These are phyloP conservation scores for Trichoderma sp. DNA, from an alignment of 2,329 filamentous ascomycete genomes.

Conservation along the genomic window DNA sequence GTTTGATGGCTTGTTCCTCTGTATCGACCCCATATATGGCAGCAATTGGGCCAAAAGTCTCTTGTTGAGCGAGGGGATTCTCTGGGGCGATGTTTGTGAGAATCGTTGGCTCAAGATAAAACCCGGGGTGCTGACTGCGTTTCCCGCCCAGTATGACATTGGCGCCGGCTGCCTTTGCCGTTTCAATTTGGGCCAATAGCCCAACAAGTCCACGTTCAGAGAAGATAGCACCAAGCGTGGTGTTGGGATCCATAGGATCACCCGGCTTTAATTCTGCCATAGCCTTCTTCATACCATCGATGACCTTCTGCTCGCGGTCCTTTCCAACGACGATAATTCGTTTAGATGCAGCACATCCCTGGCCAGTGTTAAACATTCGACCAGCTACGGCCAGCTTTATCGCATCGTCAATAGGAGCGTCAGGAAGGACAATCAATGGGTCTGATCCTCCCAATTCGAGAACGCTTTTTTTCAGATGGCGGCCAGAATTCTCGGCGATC, in stretches of 20 bases:
- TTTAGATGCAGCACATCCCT: background rate
- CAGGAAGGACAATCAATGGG: background rate
- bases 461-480: background rate
- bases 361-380: background rate
- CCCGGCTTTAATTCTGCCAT: background rate
- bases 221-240: background rate
- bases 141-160: background rate
- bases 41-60: conserved; percentile 3
- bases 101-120: conserved; percentile 1
- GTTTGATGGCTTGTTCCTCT: background rate
- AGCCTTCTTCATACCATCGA: background rate
- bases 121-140: background rate
- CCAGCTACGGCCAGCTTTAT: background rate
- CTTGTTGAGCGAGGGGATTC: background rate
- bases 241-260: background rate
- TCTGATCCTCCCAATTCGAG: background rate
- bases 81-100: background rate
- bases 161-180: background rate
- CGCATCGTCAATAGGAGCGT: background rate
- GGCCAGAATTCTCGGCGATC: conserved; percentile 46
- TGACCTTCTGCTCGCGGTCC: background rate
- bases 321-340: background rate
- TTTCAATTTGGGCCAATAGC: background rate
- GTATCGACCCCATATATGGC: background rate
- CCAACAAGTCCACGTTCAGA: background rate